Conservation (phyloP, 768 basidiomycete genomes). For the Dentipellis sp. region DNA sequence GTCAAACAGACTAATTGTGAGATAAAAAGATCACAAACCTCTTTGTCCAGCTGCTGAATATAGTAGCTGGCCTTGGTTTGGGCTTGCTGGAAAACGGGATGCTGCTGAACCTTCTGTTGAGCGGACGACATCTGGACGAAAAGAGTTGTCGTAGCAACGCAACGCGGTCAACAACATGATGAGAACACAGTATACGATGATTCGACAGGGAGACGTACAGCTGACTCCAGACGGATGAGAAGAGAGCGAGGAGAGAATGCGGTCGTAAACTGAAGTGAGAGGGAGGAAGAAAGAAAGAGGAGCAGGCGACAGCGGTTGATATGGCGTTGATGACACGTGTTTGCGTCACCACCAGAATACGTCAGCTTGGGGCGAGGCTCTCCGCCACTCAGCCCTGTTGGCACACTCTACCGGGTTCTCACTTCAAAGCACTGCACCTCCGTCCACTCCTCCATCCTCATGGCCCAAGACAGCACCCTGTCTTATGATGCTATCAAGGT, state of each 20-base stretch:
- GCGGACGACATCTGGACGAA: constrained; percentile 54
- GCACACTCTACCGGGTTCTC: not conserved
- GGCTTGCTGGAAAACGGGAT: constrained; percentile 79
- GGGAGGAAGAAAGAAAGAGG: constrained; percentile 7
- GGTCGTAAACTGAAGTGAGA: constrained; percentile 5
- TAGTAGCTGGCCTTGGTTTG: constrained; percentile 79
- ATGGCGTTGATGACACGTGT: constrained; percentile 53
- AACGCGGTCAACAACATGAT: not conserved
- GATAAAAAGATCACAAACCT: constrained; percentile 45
- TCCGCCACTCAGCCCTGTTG: constrained; percentile 5
- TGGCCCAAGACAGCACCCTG: constrained; percentile 28
- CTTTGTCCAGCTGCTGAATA: constrained; percentile 88
- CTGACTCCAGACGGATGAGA: constrained; percentile 2
- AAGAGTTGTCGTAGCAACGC: not conserved
- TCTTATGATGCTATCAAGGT: constrained; percentile 48
- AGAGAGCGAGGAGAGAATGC: not conserved
- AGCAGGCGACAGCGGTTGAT: constrained; percentile 21
- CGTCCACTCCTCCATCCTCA: constrained; percentile 21
- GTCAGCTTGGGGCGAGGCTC: constrained; percentile 26
- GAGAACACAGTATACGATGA: not conserved
- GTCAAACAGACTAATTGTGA: not conserved
- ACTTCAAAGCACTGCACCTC: not conserved
- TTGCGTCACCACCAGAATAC: constrained; percentile 31
- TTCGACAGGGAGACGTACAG: constrained; percentile 1
- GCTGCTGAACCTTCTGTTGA: constrained; percentile 75